These are phyloP conservation scores for Quercus bicolor DNA, from an alignment of 306 rosid species.

Conservation along the genomic window DNA sequence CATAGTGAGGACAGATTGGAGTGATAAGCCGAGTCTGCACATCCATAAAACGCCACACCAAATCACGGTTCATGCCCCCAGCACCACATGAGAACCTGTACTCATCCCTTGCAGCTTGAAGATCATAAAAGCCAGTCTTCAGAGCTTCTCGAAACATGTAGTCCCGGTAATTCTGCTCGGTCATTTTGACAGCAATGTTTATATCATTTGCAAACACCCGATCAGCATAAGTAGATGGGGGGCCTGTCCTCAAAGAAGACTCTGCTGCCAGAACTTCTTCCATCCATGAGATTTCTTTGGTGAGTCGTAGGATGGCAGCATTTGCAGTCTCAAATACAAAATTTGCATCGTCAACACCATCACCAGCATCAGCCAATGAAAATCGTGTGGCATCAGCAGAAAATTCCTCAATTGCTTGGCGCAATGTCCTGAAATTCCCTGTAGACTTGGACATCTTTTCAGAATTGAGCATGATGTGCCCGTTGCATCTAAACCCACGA, in stretches of 20 bases:
- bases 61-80: constrained; percentile 66
- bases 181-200: constrained; percentile 67
- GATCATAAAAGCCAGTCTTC: constrained; percentile 86
- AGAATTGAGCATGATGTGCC: constrained; percentile 84
- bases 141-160: constrained; percentile 90
- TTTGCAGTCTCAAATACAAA: constrained; percentile 88
- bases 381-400: constrained; percentile 91
- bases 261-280: constrained; percentile 71
- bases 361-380: constrained; percentile 96
- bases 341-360: constrained; percentile 93
- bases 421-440: constrained; percentile 83
- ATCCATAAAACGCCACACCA: constrained; percentile 80
- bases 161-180: constrained; percentile 69
- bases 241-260: constrained; percentile 67
- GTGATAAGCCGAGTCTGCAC: constrained; percentile 85
- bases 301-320: constrained; percentile 79
- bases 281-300: constrained; percentile 85
- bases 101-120: constrained; percentile 89
- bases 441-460: constrained; percentile 96
- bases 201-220: constrained; percentile 77
- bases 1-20: constrained; percentile 94
- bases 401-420: constrained; percentile 83
- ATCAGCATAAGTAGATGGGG: constrained; percentile 78
- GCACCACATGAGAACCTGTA: constrained; percentile 79
- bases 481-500: constrained; percentile 85